These are phyloP conservation scores for Lithocarpus polystachyus DNA, from an alignment of 306 rosid species.

Conservation along the genomic window DNA sequence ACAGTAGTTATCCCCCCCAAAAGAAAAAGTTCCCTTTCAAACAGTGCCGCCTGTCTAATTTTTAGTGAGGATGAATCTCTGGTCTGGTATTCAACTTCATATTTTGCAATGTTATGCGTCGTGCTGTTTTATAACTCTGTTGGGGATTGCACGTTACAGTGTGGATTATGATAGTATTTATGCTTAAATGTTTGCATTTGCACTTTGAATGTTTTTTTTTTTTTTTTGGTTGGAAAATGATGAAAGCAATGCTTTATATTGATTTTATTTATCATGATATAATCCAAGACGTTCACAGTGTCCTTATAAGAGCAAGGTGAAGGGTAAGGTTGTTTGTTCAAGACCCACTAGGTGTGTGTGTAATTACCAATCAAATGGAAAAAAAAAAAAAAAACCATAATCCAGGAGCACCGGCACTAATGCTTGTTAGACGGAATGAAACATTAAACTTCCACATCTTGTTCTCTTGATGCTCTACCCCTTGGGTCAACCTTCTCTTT, in stretches of 20 bases:
- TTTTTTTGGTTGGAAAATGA: neutral
- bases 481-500: neutral
- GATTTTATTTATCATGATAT: neutral
- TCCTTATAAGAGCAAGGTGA: too few relatives aligned
- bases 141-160: neutral
- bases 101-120: slow-evolving; percentile 4
- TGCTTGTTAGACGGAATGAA: neutral
- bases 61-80: neutral
- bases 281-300: neutral
- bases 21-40: neutral
- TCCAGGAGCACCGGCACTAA: neutral
- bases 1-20: neutral
- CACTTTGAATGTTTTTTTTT: neutral
- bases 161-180: slow-evolving; percentile 1
- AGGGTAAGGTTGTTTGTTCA: too few relatives aligned
- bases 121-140: neutral
- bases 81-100: slow-evolving; percentile 12
- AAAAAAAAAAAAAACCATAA: too few relatives aligned
- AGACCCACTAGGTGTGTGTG: too few relatives aligned
- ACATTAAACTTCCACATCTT: neutral
- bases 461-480: neutral
- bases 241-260: neutral
- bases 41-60: neutral
- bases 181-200: neutral
- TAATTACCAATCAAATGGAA: too few relatives aligned